Base-by-base conservation (phyloP, 805 yeast species). In the Suhomyces sp. region DNA sequence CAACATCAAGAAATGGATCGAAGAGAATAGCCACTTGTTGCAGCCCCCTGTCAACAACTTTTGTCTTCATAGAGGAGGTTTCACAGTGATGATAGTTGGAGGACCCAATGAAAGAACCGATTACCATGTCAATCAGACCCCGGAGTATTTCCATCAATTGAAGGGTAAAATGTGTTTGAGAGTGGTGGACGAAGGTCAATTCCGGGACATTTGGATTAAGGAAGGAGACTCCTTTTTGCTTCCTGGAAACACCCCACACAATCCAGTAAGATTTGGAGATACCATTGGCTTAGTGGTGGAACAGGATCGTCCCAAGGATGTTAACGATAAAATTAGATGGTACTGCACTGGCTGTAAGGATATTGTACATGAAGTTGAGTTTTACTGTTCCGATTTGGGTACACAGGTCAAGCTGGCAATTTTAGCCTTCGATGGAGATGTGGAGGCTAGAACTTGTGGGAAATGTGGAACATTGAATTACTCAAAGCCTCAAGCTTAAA, bases 91-190 rank as follows among this genome's bases (percentile, higher is more conserved):
- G 96, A 80, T 88, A 33, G 95, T 90, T 2, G 97, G 97, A 11
- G 97, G 97, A 0, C 97, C 97, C 3, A 90, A 90, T 56, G 95
- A 82, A 51, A 71, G 97, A 39, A 88, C 95, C 0, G 97, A 90
- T 56, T 90, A 87, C 56, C 97, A 90, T 53, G 77, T 90, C 31
- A 90, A 90, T 54, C 95, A 87, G 50, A 90, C 97, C 0, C 96
- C 97, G 0, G 97, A 90, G 53, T 90, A 88, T 77, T 90, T 90
- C 58, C 80, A 83, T 61, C 91, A 84, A 70, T 76, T 83, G 56
- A 86, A 86, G 58, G 97, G 97, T 2, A 68, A 71, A 17, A 88
- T 90, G 95, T 74, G 84, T 14, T 68, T 90, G 43, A 79, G 78
- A 43, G 95, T 90, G 1, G 95, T 88, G 2, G 73, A 68, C 38